Conservation (phyloP, 2,329 filamentous ascomycete genomes). For the Monilinia laxa region DNA sequence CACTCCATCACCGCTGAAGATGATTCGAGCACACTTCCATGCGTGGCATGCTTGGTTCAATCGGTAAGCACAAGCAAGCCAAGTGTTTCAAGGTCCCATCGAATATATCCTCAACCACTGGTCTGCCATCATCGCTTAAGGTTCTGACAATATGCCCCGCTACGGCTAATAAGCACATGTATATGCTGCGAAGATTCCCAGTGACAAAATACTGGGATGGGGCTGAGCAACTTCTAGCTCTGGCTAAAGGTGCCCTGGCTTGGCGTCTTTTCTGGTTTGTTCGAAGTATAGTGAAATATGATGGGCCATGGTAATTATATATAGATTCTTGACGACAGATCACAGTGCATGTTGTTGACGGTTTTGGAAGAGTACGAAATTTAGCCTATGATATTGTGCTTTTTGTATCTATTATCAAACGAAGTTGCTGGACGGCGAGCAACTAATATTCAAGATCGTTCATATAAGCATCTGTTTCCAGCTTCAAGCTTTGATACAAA, state of each 20-base stretch:
- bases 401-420: not conserved
- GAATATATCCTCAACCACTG: not conserved
- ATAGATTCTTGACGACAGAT: not conserved
- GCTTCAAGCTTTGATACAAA: slow-evolving; percentile 1
- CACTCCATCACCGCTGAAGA: slow-evolving; percentile 8
- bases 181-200: slow-evolving; percentile 11
- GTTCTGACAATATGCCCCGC: slow-evolving; percentile 19
- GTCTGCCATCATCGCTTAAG: slow-evolving; percentile 10
- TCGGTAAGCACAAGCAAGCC: slow-evolving; percentile 4
- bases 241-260: slow-evolving; percentile 1
- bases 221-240: slow-evolving; percentile 12
- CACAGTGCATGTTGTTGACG: not conserved
- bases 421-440: not conserved
- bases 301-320: not conserved
- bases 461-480: not conserved
- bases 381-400: not conserved
- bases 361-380: slow-evolving; percentile 6
- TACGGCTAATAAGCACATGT: not conserved
- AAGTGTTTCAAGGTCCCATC: slow-evolving; percentile 3
- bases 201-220: slow-evolving; percentile 24
- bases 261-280: not conserved
- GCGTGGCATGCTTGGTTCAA: slow-evolving; percentile 2
- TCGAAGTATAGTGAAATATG: not conserved
- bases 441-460: not conserved
- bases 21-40: slow-evolving; percentile 5